Percentiles rank a stretch among this genome's conserved stretches.
Conservation (phyloP, 2,329 filamentous ascomycete species). For the Alternaria metachromatica region DNA sequence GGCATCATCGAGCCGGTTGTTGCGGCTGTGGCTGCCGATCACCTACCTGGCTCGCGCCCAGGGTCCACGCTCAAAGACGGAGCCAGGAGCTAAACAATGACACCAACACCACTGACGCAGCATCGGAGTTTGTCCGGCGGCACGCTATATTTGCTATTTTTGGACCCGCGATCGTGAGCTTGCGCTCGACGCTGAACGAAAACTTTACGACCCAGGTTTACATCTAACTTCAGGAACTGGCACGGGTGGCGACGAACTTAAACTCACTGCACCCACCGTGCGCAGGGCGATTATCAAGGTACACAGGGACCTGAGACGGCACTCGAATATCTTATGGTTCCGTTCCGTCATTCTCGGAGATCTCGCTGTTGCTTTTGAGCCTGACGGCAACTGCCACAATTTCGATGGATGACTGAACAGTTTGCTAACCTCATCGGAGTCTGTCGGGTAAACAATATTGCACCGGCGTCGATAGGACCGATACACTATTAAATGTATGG, state of each 20-base stretch:
- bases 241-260: not conserved
- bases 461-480: not conserved
- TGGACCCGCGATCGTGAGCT: not conserved
- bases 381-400: not conserved
- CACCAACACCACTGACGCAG: not conserved
- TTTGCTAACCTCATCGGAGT: not conserved
- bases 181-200: not conserved
- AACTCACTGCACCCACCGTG: not conserved
- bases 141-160: not conserved
- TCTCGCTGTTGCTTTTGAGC: not conserved
- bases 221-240: not conserved
- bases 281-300: not conserved
- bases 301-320: not conserved
- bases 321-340: not conserved
- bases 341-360: not conserved
- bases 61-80: not conserved
- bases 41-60: not conserved
- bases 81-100: not conserved
- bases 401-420: not conserved
- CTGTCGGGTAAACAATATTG: not conserved
- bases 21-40: slow-evolving; percentile 1
- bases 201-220: not conserved
- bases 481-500: not conserved
- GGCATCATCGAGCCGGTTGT: not conserved
- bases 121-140: not conserved